Evolutionary conservation across 2,329 filamentous ascomycete genomes (phyloP).

Genomic region (Fusarium verrucosum): DNA sequence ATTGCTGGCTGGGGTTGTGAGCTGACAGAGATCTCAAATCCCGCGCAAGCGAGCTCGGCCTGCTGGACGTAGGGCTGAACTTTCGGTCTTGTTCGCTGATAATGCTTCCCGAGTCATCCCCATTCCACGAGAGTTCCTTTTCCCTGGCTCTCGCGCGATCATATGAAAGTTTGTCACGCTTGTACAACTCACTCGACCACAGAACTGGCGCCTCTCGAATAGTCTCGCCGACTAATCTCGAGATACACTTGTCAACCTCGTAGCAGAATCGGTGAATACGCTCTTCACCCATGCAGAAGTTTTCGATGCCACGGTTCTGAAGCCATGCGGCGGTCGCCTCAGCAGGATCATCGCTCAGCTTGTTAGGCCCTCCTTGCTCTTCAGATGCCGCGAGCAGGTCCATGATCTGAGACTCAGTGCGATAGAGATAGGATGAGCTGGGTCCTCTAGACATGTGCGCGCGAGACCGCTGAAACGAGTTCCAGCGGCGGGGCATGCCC

Average conservation of each 20-base stretch:
- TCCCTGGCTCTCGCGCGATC: constrained; percentile 58
- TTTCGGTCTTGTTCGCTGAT: constrained; percentile 65
- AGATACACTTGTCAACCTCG: constrained; percentile 87
- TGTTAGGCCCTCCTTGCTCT: constrained; percentile 90
- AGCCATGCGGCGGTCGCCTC: constrained; percentile 87
- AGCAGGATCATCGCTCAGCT: constrained; percentile 94
- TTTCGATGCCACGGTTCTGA: constrained; percentile 81
- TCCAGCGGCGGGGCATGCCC: constrained; percentile 71
- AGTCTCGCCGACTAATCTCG: constrained; percentile 84
- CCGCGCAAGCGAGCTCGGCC: constrained; percentile 62
- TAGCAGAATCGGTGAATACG: constrained; percentile 92
- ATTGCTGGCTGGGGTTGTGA: constrained; percentile 74
- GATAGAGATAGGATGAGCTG: constrained; percentile 73
- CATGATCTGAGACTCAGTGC: constrained; percentile 84
- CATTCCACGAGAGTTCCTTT: constrained; percentile 56
- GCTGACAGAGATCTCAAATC: constrained; percentile 67
- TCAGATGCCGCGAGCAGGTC: constrained; percentile 84
- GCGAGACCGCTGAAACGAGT: constrained; percentile 60
- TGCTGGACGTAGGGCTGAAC: constrained; percentile 52
- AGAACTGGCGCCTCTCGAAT: constrained; percentile 86
- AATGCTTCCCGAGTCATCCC: constrained; percentile 63
- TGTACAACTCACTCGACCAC: constrained; percentile 91
- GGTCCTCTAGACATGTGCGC: constrained; percentile 59
- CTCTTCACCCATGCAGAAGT: constrained; percentile 95
- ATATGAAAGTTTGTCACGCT: constrained; percentile 74